These are phyloP conservation scores for Verbascum thapsus DNA, from an alignment of 257 asterid species.

Conservation along the genomic window DNA sequence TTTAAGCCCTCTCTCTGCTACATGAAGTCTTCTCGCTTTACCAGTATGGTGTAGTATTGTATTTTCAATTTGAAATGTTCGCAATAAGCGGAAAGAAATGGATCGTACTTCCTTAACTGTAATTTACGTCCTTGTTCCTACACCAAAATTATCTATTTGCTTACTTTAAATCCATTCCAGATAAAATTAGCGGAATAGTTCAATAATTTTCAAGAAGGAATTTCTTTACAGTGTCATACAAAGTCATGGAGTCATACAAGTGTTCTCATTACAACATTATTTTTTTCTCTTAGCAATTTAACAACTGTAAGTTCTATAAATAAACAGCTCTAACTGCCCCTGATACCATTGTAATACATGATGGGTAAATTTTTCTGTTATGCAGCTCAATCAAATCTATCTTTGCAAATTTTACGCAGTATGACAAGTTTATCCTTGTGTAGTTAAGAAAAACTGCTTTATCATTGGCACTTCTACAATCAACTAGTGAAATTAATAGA, in stretches of 20 bases:
- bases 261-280: not conserved
- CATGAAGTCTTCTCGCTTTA: not conserved
- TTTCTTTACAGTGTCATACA: conserved; percentile 5
- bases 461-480: conserved; percentile 1
- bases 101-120: not conserved
- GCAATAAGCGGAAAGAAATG: conserved; percentile 7
- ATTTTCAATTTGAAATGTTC: not conserved
- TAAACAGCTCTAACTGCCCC: not conserved
- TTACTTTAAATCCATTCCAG: not conserved
- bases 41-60: conserved; percentile 7
- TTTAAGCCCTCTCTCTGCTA: not conserved
- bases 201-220: not conserved
- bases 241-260: not conserved
- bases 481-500: no score
- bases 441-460: conserved; percentile 16
- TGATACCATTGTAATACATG: not conserved
- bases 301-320: not conserved
- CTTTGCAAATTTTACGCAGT: no score
- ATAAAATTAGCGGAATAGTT: not conserved
- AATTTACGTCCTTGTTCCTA: no score
- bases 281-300: not conserved
- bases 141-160: no score
- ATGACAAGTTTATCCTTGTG: conserved; percentile 4
- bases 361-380: not conserved
- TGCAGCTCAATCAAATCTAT: no score